Evolutionary conservation across 2,329 filamentous ascomycete species (phyloP).

Genomic region (Fragosphaeria purpurea): DNA sequence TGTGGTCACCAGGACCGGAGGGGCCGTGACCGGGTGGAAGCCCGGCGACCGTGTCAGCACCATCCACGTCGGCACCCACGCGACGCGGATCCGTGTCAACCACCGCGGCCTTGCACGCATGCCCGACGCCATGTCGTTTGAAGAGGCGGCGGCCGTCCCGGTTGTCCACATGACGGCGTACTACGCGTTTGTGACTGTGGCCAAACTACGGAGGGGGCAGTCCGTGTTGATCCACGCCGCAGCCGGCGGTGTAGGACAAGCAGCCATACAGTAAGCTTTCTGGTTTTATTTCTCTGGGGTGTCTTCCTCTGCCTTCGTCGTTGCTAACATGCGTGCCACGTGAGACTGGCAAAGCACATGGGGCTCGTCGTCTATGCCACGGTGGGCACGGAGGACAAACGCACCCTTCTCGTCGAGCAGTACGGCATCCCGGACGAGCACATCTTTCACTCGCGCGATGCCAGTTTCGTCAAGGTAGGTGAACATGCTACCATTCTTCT

Average conservation of each 20-base stretch:
- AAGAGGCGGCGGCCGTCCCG: conserved; percentile 29
- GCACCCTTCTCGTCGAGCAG: neutral
- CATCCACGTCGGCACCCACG: too few relatives aligned
- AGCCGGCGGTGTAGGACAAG: neutral
- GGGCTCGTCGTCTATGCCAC: neutral
- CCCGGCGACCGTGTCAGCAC: too few relatives aligned
- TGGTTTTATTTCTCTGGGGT: too few relatives aligned
- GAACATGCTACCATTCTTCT: too few relatives aligned
- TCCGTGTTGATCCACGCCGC: conserved; percentile 28
- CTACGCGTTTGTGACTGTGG: conserved; percentile 28
- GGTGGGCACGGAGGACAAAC: neutral
- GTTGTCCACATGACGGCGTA: conserved; percentile 31
- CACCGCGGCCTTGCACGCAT: conserved; percentile 12
- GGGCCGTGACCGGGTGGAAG: too few relatives aligned
- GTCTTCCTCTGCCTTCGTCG: too few relatives aligned
- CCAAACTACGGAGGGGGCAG: conserved; percentile 26
- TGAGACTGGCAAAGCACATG: too few relatives aligned
- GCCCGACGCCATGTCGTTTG: conserved; percentile 25
- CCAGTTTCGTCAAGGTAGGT: neutral
- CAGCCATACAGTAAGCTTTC: neutral
- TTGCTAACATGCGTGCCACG: too few relatives aligned
- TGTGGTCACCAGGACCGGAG: too few relatives aligned
- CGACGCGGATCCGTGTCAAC: too few relatives aligned
- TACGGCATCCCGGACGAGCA: neutral
- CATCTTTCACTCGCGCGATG: conserved; percentile 1